These are phyloP conservation scores for Nissolia schottii DNA, from an alignment of 306 rosid species.

Conservation along the genomic window DNA sequence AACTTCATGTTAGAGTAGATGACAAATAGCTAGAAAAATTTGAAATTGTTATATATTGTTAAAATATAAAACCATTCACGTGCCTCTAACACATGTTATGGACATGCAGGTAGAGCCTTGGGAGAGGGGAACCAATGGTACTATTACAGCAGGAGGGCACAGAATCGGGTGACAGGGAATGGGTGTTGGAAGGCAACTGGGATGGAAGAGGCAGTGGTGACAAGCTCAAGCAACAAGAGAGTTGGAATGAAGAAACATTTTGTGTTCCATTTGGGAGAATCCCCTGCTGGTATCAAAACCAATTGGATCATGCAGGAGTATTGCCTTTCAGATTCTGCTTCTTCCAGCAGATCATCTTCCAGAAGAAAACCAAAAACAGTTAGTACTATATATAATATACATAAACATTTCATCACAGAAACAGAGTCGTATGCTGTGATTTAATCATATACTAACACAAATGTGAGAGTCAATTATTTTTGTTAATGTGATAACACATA, in stretches of 20 bases:
- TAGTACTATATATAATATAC: not conserved
- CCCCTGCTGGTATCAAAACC: conserved; percentile 51
- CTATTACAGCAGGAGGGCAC: conserved; percentile 74
- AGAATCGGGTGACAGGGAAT: conserved; percentile 46
- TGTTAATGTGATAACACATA: too few species aligned
- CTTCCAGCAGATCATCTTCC: conserved; percentile 45
- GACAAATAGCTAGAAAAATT: not conserved
- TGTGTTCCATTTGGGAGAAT: conserved; percentile 51
- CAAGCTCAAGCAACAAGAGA: conserved; percentile 30
- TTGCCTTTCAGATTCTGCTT: conserved; percentile 44
- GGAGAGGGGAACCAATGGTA: conserved; percentile 81
- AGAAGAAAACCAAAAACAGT: conserved; percentile 51
- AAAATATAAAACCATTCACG: too few species aligned
- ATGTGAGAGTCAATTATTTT: too few species aligned
- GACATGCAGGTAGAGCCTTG: conserved; percentile 81
- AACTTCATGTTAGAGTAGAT: too few species aligned
- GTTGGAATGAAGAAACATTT: conserved; percentile 69
- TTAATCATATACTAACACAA: too few species aligned
- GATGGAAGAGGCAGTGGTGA: conserved; percentile 58
- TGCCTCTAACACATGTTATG: too few species aligned
- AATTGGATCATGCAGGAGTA: conserved; percentile 86
- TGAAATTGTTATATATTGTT: not conserved
- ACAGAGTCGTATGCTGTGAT: too few species aligned
- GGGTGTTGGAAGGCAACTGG: conserved; percentile 84
- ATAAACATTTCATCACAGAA: not conserved